Conservation (phyloP, 2,329 filamentous ascomycete genomes). For the Aspergillus sp. region DNA sequence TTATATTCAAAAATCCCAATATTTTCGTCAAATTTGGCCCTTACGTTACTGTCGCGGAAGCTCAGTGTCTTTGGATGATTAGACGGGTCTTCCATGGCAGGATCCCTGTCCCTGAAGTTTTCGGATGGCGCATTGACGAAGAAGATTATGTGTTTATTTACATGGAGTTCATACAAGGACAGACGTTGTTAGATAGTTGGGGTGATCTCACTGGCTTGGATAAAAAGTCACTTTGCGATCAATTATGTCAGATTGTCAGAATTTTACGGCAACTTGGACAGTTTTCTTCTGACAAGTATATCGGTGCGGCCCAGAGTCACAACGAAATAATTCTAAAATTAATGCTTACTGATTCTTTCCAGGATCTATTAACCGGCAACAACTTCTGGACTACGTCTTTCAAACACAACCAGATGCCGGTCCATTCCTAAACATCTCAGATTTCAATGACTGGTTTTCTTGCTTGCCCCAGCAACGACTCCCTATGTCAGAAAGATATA, state of each 20-base stretch:
- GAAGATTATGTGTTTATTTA: constrained; percentile 21
- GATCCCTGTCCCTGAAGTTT: constrained; percentile 31
- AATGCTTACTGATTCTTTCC: background rate
- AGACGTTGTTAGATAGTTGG: constrained; percentile 21
- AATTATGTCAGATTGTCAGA: constrained; percentile 12
- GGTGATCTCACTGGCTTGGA: constrained; percentile 6
- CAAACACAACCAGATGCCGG: constrained; percentile 8
- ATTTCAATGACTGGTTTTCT: constrained; percentile 23
- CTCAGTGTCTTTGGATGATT: constrained; percentile 17
- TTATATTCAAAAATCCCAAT: constrained; percentile 12
- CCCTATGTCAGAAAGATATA: constrained; percentile 2
- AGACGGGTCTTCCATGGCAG: constrained; percentile 9
- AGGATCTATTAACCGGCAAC: constrained; percentile 14
- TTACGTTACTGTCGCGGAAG: constrained; percentile 14
- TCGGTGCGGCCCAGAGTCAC: constrained; percentile 10
- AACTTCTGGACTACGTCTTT: constrained; percentile 15
- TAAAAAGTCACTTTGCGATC: constrained; percentile 8
- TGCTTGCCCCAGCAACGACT: constrained; percentile 10
- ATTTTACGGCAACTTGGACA: constrained; percentile 14
- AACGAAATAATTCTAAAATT: background rate
- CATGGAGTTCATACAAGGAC: constrained; percentile 24
- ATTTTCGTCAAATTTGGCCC: constrained; percentile 20
- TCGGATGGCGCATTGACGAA: constrained; percentile 24
- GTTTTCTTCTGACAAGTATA: constrained; percentile 11
- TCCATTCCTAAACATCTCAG: constrained; percentile 15